These are phyloP conservation scores for Linnemannia zychae DNA, from an alignment of 192 early-diverging fungal species.

Conservation along the genomic window DNA sequence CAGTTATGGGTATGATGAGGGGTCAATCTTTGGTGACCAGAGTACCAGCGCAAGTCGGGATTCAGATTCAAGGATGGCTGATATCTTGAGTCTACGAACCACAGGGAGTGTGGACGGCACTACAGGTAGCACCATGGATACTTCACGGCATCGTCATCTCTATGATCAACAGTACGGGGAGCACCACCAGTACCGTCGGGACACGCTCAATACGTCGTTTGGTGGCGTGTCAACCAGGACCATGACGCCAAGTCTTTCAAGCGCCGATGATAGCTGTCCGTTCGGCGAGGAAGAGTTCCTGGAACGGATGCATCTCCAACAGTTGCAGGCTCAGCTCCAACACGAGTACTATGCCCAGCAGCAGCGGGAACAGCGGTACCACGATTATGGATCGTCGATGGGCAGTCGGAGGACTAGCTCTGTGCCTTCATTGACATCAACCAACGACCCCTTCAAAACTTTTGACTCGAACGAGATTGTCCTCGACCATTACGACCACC, in stretches of 20 bases:
- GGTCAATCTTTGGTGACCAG: slow-evolving; percentile 28
- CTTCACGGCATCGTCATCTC: slow-evolving; percentile 5
- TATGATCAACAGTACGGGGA: neutral
- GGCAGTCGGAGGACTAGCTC: slow-evolving; percentile 33
- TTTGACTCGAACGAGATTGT: slow-evolving; percentile 49
- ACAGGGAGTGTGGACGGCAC: slow-evolving; percentile 15
- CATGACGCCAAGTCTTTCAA: slow-evolving; percentile 28
- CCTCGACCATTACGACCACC: neutral
- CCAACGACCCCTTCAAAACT: slow-evolving; percentile 50
- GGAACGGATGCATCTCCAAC: slow-evolving; percentile 24
- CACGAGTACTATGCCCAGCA: slow-evolving; percentile 20
- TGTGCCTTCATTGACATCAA: slow-evolving; percentile 42
- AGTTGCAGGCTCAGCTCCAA: slow-evolving; percentile 24
- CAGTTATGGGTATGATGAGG: slow-evolving; percentile 15
- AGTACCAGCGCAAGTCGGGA: slow-evolving; percentile 18
- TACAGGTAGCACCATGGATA: neutral
- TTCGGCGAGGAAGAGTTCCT: slow-evolving; percentile 36
- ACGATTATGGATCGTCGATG: neutral
- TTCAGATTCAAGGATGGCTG: slow-evolving; percentile 49
- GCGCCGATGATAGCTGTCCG: slow-evolving; percentile 20
- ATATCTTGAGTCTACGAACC: slow-evolving; percentile 39
- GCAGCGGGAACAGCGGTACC: neutral
- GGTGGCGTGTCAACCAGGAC: slow-evolving; percentile 1
- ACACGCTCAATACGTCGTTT: slow-evolving; percentile 26
- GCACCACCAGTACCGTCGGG: slow-evolving; percentile 6